phyloP scores from a whole-genome alignment of 148 eudicot genomes.

The Persicaria maculosa region DNA sequence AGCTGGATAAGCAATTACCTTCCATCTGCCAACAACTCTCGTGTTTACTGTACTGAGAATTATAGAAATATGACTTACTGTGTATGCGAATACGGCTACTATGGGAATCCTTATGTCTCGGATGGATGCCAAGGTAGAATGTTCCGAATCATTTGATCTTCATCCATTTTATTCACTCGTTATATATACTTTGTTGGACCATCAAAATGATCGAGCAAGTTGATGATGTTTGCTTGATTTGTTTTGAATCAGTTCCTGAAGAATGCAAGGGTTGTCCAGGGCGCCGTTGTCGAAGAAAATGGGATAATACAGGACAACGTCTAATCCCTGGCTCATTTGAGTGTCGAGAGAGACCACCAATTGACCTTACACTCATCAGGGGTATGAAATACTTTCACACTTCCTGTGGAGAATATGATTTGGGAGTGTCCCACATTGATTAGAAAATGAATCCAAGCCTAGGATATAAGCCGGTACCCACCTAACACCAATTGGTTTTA shows the following conservation, averaged over 20 bases:
- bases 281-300: background rate
- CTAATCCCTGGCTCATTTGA: slow-evolving; percentile 1
- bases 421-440: too few species aligned
- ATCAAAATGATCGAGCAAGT: background rate
- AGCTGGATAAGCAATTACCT: background rate
- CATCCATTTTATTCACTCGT: too few species aligned
- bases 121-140: slow-evolving; percentile 30
- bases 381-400: too few species aligned
- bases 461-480: too few species aligned
- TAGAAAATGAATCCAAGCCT: too few species aligned
- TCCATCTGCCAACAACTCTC: background rate
- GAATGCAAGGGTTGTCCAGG: slow-evolving; percentile 5
- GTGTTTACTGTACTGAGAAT: too few species aligned
- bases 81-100: slow-evolving; percentile 2
- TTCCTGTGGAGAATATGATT: too few species aligned
- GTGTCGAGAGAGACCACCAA: background rate
- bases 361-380: background rate
- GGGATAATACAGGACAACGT: background rate
- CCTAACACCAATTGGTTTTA: too few species aligned
- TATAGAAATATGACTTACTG: background rate
- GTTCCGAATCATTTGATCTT: background rate
- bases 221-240: background rate
- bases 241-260: slow-evolving; percentile 1
- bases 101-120: slow-evolving; percentile 24
- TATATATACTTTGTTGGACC: too few species aligned